Percentiles rank a stretch among this genome's conserved stretches.
Conservation (phyloP, 2,329 filamentous ascomycete genomes). For the Apiospora malaysiana region DNA sequence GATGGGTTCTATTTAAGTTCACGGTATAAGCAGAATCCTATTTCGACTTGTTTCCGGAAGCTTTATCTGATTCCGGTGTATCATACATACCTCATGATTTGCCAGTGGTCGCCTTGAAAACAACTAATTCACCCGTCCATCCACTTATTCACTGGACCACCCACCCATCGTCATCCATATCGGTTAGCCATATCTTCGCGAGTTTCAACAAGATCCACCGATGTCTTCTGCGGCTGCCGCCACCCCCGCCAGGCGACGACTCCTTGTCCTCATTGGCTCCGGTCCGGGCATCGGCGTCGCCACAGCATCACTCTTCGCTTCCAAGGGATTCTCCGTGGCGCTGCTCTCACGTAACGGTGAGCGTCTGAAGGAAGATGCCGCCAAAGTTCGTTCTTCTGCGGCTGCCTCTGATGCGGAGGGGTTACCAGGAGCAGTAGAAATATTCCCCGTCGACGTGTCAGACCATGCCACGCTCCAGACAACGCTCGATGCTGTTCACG, state of each 20-base stretch:
- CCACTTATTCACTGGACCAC: background rate
- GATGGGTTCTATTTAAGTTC: background rate
- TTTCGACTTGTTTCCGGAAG: background rate
- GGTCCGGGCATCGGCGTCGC: background rate
- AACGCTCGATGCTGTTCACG: background rate
- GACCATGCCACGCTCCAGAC: background rate
- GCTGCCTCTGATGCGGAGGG: background rate
- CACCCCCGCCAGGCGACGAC: background rate
- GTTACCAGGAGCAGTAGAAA: background rate
- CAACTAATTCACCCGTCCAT: too few species aligned
- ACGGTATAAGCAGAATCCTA: background rate
- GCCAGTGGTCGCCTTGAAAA: background rate
- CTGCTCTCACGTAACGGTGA: background rate
- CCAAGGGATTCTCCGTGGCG: slow-evolving; percentile 3
- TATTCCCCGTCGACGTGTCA: background rate
- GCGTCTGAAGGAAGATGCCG: background rate
- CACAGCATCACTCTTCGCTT: slow-evolving; percentile 1
- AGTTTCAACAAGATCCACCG: background rate
- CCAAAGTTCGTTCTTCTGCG: background rate
- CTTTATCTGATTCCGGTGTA: background rate
- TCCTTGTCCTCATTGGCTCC: slow-evolving; percentile 3
- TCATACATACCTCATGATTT: background rate
- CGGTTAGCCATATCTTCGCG: background rate
- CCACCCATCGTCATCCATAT: background rate
- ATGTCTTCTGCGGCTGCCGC: background rate